Evolutionary conservation across 108 stramenopile genomes (phyloP), one percentile per base, ranked within the genome.

Genomic region (Epipyxis sp.): DNA sequence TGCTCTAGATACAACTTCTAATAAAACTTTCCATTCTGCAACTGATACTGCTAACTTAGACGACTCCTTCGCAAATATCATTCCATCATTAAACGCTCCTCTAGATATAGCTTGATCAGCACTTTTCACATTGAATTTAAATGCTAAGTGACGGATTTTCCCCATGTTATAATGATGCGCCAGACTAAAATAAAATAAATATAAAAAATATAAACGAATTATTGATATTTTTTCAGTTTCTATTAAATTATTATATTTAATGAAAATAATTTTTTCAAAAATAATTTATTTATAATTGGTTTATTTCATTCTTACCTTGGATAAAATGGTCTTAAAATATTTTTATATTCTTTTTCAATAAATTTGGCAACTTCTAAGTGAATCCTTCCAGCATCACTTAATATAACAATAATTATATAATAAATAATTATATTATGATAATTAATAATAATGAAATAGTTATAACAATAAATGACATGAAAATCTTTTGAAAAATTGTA

Each of bases 101-200:
- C 61, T 16, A 65, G 61, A 65, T 29, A 65, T 25, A 65, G 61
- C 61, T 65, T 65, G 61, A 37, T 65, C 61, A 6, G 61, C 61
- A 6, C 30, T 32, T 37, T 65, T 65, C 34, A 65, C 61, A 65
- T 3, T 10, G 35, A 32, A 65, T 65, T 65, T 65, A 37, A 65
- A 65, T 29, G 61, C 61, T 37, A 25, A 3, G 3, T 65, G 61
- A 13, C 61, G 61, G 10, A 10, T 29, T 6, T 6, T 29, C 10
- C 3, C 34, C 25, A 37, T 6, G 6, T 65, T 65, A 6, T 65
- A 32, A 37, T 65, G 34, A 37, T 65, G 61, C 6, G 27, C 34
- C 46, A 50, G 20, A 13, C 13, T 13, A 50, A 50, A 20, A 13
- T 13, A 50, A 50, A 13, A 50, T 20, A 50, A 50, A 50, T 20